Evolutionary conservation across 2,329 filamentous ascomycete genomes (phyloP).

Genomic region (Uncinocarpus reesii): DNA sequence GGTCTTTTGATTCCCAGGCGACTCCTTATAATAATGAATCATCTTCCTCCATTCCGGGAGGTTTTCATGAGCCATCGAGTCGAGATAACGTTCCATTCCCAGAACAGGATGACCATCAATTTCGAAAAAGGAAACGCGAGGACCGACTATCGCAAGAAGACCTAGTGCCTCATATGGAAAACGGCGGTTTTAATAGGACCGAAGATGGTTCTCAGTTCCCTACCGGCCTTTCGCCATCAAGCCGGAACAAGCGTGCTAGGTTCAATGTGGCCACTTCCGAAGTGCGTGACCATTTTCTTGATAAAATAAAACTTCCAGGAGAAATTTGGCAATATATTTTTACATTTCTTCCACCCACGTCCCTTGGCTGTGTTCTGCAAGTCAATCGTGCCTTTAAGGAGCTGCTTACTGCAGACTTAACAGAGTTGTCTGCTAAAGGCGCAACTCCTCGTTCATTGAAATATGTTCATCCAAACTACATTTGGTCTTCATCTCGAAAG

Average conservation of each 20-base stretch:
- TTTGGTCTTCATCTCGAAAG: slow-evolving; percentile 63
- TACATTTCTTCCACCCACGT: slow-evolving; percentile 52
- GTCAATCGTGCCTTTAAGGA: slow-evolving; percentile 58
- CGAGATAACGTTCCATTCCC: neutral
- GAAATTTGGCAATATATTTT: slow-evolving; percentile 64
- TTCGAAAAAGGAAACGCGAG: slow-evolving; percentile 14
- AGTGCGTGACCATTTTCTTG: slow-evolving; percentile 6
- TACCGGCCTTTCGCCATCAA: neutral
- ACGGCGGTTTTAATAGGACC: neutral
- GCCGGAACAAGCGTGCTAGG: slow-evolving; percentile 18
- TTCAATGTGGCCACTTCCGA: slow-evolving; percentile 10
- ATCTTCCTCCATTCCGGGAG: neutral
- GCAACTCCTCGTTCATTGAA: slow-evolving; percentile 25
- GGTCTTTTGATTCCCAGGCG: neutral
- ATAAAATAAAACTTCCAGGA: slow-evolving; percentile 40
- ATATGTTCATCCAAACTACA: slow-evolving; percentile 48
- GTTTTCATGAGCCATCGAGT: neutral
- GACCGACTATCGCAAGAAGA: neutral
- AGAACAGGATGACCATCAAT: slow-evolving; percentile 4
- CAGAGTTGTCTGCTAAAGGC: slow-evolving; percentile 23
- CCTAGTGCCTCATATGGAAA: slow-evolving; percentile 2
- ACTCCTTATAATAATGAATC: neutral
- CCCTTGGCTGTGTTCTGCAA: slow-evolving; percentile 54
- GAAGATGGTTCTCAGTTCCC: neutral
- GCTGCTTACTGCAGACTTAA: slow-evolving; percentile 45